A percentile compares a stretch with the other conserved stretches of the same genome.
These are phyloP conservation scores for Logfia minima DNA, from an alignment of 129 eudicot genomes.

Conservation along the genomic window DNA sequence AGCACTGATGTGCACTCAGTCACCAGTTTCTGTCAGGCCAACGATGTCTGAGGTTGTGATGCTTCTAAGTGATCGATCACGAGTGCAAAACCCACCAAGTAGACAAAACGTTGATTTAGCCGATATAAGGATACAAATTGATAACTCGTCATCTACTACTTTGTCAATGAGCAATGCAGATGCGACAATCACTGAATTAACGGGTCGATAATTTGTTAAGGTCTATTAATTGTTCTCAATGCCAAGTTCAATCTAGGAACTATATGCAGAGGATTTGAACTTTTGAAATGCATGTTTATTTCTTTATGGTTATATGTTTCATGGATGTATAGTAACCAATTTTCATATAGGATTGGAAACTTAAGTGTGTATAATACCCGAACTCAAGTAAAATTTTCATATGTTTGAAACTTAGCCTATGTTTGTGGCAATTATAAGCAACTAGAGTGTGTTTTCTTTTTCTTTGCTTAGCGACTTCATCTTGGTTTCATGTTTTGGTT, in stretches of 20 bases:
- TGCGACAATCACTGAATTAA: slow-evolving; percentile 39
- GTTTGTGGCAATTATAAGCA: not conserved
- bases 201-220: slow-evolving; percentile 30
- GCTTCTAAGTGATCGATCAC: slow-evolving; percentile 54
- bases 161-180: slow-evolving; percentile 36
- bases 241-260: slow-evolving; percentile 7
- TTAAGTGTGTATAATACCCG: not conserved
- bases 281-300: slow-evolving; percentile 9
- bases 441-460: not conserved
- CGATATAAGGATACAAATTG: slow-evolving; percentile 28
- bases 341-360: not conserved
- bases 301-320: not conserved
- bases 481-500: no score
- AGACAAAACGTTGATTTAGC: slow-evolving; percentile 38
- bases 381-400: not conserved
- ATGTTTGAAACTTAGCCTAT: not conserved
- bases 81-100: slow-evolving; percentile 39
- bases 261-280: not conserved
- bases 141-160: slow-evolving; percentile 27
- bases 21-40: slow-evolving; percentile 64
- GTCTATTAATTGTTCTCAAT: not conserved
- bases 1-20: slow-evolving; percentile 67
- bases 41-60: slow-evolving; percentile 72
- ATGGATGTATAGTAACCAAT: not conserved
- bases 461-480: not conserved